phyloP scores from a whole-genome alignment of 2,329 filamentous ascomycete species.

The Beauveria australis region DNA sequence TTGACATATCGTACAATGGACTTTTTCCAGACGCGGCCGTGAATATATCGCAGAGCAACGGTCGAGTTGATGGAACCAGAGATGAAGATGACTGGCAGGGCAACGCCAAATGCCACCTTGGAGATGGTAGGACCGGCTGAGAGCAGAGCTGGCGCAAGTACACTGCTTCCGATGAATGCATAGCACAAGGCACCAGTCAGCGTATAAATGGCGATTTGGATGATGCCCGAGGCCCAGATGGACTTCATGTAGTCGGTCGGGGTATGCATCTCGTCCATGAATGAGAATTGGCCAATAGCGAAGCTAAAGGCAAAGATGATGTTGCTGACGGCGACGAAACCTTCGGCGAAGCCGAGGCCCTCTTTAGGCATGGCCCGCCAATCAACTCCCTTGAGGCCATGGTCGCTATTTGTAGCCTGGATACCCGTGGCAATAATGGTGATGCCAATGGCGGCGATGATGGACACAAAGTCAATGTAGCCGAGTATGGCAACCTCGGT shows the following conservation, averaged over 20 bases:
- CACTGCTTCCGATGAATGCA: conserved; percentile 50
- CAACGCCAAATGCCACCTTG: conserved; percentile 58
- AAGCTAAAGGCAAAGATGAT: conserved; percentile 57
- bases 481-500: conserved; percentile 31
- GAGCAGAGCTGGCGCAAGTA: conserved; percentile 55
- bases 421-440: conserved; percentile 55
- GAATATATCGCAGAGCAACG: conserved; percentile 30
- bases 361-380: conserved; percentile 30
- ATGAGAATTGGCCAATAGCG: conserved; percentile 32
- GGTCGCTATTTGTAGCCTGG: conserved; percentile 15
- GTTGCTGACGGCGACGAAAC: conserved; percentile 51
- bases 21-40: conserved; percentile 27
- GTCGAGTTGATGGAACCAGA: conserved; percentile 55
- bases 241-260: conserved; percentile 34
- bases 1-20: conserved; percentile 30
- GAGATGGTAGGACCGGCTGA: conserved; percentile 46
- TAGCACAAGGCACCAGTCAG: conserved; percentile 58
- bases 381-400: conserved; percentile 2
- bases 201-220: conserved; percentile 54
- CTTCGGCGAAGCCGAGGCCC: conserved; percentile 36
- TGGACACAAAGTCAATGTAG: conserved; percentile 46
- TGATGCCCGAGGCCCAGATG: conserved; percentile 47
- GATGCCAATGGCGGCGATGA: conserved; percentile 50
- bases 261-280: conserved; percentile 36
- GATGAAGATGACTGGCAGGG: conserved; percentile 58